A percentile compares a stretch with the other conserved stretches of the same genome.
Evolutionary conservation across 129 eudicot genomes (phyloP).

Genomic region (Tagetes patula): DNA sequence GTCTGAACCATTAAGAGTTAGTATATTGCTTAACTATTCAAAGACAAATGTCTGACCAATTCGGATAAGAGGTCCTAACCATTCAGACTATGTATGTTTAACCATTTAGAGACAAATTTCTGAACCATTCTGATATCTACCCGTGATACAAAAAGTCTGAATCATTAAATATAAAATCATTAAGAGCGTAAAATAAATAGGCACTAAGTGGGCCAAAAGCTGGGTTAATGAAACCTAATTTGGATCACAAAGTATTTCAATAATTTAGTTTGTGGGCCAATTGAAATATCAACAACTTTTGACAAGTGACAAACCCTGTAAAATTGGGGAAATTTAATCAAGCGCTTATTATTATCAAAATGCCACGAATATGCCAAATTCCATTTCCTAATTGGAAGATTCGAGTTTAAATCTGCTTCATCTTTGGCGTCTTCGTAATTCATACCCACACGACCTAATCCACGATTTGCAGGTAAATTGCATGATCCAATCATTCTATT

Average conservation of each 20-base stretch:
- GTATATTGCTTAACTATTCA: too few relatives aligned
- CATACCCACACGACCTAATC: conserved; percentile 19
- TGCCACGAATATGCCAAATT: conserved; percentile 41
- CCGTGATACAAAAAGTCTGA: too few relatives aligned
- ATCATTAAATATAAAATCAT: too few relatives aligned
- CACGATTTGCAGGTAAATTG: conserved; percentile 20
- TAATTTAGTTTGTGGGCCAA: conserved; percentile 7
- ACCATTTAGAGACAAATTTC: too few relatives aligned
- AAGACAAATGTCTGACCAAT: too few relatives aligned
- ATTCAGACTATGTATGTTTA: too few relatives aligned
- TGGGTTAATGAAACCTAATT: conserved; percentile 15
- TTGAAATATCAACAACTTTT: conserved; percentile 8
- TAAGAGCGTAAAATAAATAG: background rate
- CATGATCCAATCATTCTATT: background rate
- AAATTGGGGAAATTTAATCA: conserved; percentile 9
- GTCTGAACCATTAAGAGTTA: too few relatives aligned
- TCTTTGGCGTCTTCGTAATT: conserved; percentile 19
- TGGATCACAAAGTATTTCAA: background rate
- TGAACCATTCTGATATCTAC: too few relatives aligned
- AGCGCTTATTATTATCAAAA: conserved; percentile 14
- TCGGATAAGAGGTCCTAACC: too few relatives aligned
- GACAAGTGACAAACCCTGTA: conserved; percentile 19
- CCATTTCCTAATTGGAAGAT: conserved; percentile 35
- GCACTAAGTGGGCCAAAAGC: background rate
- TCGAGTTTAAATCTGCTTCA: conserved; percentile 33